Conservation (phyloP, 805 yeast species). For the Nakazawaea populi region DNA sequence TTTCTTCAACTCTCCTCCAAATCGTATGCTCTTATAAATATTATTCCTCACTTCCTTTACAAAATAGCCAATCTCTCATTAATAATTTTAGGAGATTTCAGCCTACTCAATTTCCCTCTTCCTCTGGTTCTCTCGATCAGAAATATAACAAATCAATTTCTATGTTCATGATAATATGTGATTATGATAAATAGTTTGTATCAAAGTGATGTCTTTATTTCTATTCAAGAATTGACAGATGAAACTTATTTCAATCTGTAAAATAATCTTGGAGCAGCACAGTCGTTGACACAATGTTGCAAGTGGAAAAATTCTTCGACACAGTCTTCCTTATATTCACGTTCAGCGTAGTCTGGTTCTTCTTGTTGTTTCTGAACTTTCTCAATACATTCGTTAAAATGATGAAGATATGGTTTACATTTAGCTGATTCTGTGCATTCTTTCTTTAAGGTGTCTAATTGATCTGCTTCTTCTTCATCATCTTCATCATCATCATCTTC, state of each 20-base stretch:
- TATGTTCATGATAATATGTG: not conserved
- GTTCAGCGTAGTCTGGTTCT: conserved; percentile 76
- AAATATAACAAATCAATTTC: not conserved
- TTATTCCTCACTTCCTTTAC: not conserved
- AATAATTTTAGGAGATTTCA: not conserved
- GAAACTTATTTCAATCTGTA: conserved; percentile 65
- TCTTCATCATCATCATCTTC: conserved; percentile 35
- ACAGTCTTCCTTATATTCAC: conserved; percentile 91
- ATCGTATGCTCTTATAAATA: not conserved
- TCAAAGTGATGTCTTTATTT: conserved; percentile 9
- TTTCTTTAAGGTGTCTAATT: conserved; percentile 54
- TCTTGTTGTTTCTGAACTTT: conserved; percentile 87
- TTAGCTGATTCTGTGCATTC: conserved; percentile 65
- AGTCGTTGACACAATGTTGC: conserved; percentile 87
- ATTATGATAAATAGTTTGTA: not conserved
- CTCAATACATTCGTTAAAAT: conserved; percentile 90
- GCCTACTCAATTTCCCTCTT: not conserved
- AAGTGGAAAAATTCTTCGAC: conserved; percentile 97
- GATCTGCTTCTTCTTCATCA: conserved; percentile 63
- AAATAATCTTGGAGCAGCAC: conserved; percentile 88
- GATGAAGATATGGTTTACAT: conserved; percentile 75
- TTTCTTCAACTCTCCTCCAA: not conserved
- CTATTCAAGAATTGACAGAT: conserved; percentile 21
- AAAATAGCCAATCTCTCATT: not conserved
- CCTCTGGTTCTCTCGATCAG: not conserved